Conservation (phyloP, 1,284 basidiomycete genomes). For the Cutaneotrichosporon sp. region DNA sequence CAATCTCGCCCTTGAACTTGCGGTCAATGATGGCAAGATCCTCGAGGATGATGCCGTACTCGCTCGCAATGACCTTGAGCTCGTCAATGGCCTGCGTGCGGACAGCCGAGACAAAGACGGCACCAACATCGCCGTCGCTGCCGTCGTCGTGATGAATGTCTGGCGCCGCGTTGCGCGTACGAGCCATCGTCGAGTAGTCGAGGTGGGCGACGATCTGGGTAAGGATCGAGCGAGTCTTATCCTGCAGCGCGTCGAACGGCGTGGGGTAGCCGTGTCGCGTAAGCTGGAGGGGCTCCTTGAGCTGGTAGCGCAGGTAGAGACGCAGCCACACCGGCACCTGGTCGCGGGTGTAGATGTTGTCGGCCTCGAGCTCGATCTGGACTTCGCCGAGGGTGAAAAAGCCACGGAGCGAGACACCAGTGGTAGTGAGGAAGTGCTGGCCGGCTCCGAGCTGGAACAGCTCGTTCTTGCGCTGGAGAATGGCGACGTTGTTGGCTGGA, state of each 20-base stretch:
- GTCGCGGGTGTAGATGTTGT: constrained; percentile 18
- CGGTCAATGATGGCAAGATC: constrained; percentile 18
- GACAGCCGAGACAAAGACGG: constrained; percentile 14
- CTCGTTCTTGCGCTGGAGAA: constrained; percentile 17
- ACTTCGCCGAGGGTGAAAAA: constrained; percentile 15
- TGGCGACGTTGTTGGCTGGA: constrained; percentile 15
- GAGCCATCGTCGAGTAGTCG: constrained; percentile 13
- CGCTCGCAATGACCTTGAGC: constrained; percentile 13
- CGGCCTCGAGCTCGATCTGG: constrained; percentile 16
- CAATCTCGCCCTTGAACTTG: constrained; percentile 15
- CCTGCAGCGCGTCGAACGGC: constrained; percentile 19
- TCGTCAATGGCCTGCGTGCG: constrained; percentile 18
- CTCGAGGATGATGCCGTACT: constrained; percentile 18
- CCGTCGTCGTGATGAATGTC: constrained; percentile 6
- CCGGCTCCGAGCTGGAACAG: constrained; percentile 13
- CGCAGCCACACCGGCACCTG: constrained; percentile 18
- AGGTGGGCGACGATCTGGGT: constrained; percentile 17
- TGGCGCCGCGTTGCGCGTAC: constrained; percentile 12
- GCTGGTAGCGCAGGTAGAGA: constrained; percentile 17
- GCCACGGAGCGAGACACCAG: constrained; percentile 9
- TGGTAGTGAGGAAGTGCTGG: constrained; percentile 15
- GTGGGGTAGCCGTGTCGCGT: constrained; percentile 15
- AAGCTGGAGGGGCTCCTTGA: constrained; percentile 9
- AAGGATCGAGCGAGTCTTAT: constrained; percentile 18
- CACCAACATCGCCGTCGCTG: constrained; percentile 2